Base-by-base conservation (phyloP, 1,284 basidiomycete species). In the Pulchroboletus neoregius region DNA sequence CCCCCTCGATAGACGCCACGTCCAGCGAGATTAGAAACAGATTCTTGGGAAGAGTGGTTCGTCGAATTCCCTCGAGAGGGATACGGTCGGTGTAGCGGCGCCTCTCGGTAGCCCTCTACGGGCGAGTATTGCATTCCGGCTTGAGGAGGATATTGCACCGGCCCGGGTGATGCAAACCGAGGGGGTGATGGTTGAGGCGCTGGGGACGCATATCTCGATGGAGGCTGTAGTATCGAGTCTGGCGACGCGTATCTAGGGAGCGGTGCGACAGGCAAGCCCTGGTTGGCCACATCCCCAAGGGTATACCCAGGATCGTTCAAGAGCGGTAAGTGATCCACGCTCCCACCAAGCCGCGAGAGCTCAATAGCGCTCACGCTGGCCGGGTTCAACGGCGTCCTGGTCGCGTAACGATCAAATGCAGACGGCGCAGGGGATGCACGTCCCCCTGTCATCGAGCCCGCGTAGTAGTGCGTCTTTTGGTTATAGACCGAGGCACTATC, bases 371-470 rank as follows among this genome's bases (percentile, higher is more conserved):
- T 62, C 43, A 54, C 68, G 9, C 35, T 55, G 8, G 16, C 51
- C 15, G 62, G 63, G 37, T 58, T 56, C 24, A 49, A 46, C 9
- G 67, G 62, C 1, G 76, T 75, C 28, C 69, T 66, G 13, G 69
- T 63, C 24, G 83, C 66, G 59, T 86, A 87, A 5, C 73, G 72
- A 22, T 82, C 76, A 56, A 81, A 84, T 13, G 52, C 50, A 6
- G 65, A 61, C 6, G 73, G 73, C 9, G 69, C 74, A 8, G 76
- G 76, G 0, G 74, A 76, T 4, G 66, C 60, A 13, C 72, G 68
- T 7, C 71, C 68, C 11, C 67, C 65, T 37, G 66, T 61, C n/a
- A 50, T 45, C 32, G 63, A 65, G 3, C 50, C 51, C n/a, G 70
- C 62, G 48, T 75, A 72, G 47, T 68, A 71, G 31, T 67, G 70